Conservation (phyloP, 73 alveolate genomes). For the Uronychia binucleata region DNA sequence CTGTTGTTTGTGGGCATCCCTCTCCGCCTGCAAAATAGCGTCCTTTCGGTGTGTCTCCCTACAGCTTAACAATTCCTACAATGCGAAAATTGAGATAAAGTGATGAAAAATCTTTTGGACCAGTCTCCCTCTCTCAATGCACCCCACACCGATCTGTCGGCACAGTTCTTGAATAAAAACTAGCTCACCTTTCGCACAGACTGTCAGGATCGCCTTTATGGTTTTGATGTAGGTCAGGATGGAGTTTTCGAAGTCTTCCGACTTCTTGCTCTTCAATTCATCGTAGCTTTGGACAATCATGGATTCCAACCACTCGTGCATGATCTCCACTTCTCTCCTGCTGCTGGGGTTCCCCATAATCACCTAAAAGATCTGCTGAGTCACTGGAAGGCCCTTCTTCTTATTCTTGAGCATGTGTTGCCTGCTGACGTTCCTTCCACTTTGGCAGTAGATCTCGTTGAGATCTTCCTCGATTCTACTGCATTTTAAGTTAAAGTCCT, state of each 20-base stretch:
- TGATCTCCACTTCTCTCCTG: not conserved
- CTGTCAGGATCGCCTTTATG: not conserved
- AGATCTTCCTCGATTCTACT: too few species aligned
- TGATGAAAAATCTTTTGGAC: too few species aligned
- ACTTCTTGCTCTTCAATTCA: not conserved
- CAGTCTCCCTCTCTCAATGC: not conserved
- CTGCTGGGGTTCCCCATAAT: not conserved
- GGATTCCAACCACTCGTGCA: not conserved
- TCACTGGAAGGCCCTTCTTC: not conserved
- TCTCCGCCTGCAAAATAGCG: not conserved
- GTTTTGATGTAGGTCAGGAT: too few species aligned
- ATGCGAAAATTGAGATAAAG: too few species aligned
- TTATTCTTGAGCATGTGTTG: too few species aligned
- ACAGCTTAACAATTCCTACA: too few species aligned
- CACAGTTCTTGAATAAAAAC: not conserved
- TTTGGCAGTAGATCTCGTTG: too few species aligned
- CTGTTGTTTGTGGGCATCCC: not conserved
- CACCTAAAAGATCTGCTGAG: not conserved
- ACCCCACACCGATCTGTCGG: not conserved
- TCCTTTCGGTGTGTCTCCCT: not conserved
- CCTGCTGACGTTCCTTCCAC: too few species aligned
- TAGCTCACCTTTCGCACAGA: not conserved
- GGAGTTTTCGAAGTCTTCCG: too few species aligned
- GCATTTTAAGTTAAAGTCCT: too few species aligned
- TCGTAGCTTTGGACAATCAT: too few species aligned